Percentiles rank a stretch among this genome's conserved stretches.
Conservation (phyloP, 495 filamentous ascomycete genomes). For the Penicillium cinerascens region DNA sequence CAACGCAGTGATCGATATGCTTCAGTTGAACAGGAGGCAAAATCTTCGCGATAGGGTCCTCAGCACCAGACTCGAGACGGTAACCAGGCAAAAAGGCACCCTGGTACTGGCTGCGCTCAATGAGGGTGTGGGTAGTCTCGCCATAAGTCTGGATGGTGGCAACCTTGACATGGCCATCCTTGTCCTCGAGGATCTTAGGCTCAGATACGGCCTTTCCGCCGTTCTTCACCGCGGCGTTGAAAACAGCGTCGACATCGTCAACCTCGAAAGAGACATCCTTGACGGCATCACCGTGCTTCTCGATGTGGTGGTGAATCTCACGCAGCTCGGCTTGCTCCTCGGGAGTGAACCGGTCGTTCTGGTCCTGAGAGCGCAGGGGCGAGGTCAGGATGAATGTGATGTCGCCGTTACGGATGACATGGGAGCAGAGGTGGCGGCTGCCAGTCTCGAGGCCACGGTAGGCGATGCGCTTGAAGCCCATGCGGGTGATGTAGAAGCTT, state of each 20-base stretch:
- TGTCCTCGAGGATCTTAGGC: slow-evolving; percentile 46
- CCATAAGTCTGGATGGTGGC: slow-evolving; percentile 85
- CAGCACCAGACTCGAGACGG: slow-evolving; percentile 38
- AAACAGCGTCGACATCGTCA: slow-evolving; percentile 75
- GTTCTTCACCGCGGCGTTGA: slow-evolving; percentile 59
- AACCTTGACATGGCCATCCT: slow-evolving; percentile 55
- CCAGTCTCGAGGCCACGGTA: slow-evolving; percentile 87
- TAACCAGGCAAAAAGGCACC: slow-evolving; percentile 83
- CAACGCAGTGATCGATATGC: slow-evolving; percentile 88
- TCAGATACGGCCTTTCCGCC: slow-evolving; percentile 63
- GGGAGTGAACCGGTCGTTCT: slow-evolving; percentile 41
- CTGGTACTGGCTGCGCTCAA: slow-evolving; percentile 61
- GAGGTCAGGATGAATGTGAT: slow-evolving; percentile 83
- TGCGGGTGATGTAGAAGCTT: slow-evolving; percentile 75
- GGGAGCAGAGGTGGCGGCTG: slow-evolving; percentile 66
- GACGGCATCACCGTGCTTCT: slow-evolving; percentile 82
- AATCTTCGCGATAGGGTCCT: slow-evolving; percentile 47
- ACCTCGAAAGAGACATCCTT: slow-evolving; percentile 92
- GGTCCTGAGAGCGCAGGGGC: slow-evolving; percentile 61
- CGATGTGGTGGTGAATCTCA: slow-evolving; percentile 72
- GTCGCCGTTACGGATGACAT: slow-evolving; percentile 74
- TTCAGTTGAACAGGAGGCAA: slow-evolving; percentile 62
- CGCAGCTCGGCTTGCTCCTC: slow-evolving; percentile 57
- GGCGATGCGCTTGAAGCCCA: slow-evolving; percentile 77
- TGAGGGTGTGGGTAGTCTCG: slow-evolving; percentile 85